Base-by-base conservation (phyloP, 192 early-diverging fungal genomes). In the Coemansia reversa region DNA sequence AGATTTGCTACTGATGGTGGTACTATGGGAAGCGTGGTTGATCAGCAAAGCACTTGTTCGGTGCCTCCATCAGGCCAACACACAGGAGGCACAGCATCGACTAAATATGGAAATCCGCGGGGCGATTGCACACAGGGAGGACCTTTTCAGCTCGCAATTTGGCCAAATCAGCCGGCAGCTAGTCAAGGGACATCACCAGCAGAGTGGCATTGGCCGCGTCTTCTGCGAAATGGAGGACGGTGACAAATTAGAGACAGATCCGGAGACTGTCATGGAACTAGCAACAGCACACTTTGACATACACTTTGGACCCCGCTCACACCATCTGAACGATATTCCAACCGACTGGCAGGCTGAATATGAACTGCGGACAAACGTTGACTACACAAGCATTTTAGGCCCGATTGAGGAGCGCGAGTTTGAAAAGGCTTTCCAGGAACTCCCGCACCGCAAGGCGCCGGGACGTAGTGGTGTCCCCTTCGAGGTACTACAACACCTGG, bases 401-500 rank as follows among this genome's bases (percentile, higher is more conserved):
- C 18, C 18, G 50, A 51, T 51, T 24, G 16, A 24, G 3, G 6
- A 24, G 18, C 50, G 18, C 6, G 18, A 51, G 50, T 51, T 51
- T 16, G 1, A 51, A 7, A 3, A n/a, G 6, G 24, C 19, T 2
- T 16, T 51, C 19, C 19, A 9, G 19, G 8, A n/a, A n/a, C 4
- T 24, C 7, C 18, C 7, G 12, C 18, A 14, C 50, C 50, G 18
- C 19, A 51, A 51, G 0, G 50, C 50, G 6, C 50, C 18, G 50
- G 50, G 50, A n/a, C 18, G 50, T 24, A 51, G 50, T 24, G 50
- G 50, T n/a, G n/a, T n/a, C n/a, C n/a, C n/a, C n/a, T n/a, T n/a
- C n/a, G n/a, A n/a, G n/a, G n/a, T n/a, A n/a, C n/a, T n/a, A n/a
- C n/a, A n/a, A n/a, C n/a, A n/a, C n/a, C n/a, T n/a, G n/a, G n/a